Percentiles rank a stretch among this genome's conserved stretches.
These are phyloP conservation scores for Phytophthora meadii DNA, from an alignment of 352 stramenopile species.

Conservation along the genomic window DNA sequence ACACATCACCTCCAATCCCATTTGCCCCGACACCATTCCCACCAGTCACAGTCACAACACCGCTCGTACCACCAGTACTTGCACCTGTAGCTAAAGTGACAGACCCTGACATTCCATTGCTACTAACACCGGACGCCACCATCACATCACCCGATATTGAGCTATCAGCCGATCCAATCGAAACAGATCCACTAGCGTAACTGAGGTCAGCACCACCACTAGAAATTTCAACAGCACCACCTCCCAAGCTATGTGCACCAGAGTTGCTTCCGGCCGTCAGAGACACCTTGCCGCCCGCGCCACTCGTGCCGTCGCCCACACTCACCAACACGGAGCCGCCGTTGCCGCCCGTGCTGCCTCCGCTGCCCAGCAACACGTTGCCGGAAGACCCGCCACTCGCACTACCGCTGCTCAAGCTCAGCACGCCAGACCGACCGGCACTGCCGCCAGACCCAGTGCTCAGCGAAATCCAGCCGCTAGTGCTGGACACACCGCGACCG, in stretches of 20 bases:
- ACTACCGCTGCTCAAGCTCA: conserved; percentile 11
- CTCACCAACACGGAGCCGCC: conserved; percentile 31
- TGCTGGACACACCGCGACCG: conserved; percentile 29
- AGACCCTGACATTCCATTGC: conserved; percentile 20
- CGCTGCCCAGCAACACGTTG: conserved; percentile 17
- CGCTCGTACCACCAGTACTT: conserved; percentile 19
- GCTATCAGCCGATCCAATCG: conserved; percentile 32
- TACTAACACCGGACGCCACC: conserved; percentile 11
- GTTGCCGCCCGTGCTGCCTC: conserved; percentile 23
- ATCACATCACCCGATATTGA: neutral
- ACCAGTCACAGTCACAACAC: neutral
- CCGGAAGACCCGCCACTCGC: conserved; percentile 19
- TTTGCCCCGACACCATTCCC: neutral
- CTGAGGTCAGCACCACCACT: conserved; percentile 12
- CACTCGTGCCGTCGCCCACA: conserved; percentile 14
- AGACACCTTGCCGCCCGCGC: conserved; percentile 21
- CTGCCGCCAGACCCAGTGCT: conserved; percentile 14
- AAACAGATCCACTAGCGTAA: conserved; percentile 30
- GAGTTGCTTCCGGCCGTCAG: conserved; percentile 16
- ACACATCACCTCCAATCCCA: conserved; percentile 11
- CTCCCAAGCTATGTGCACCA: conserved; percentile 2
- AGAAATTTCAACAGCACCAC: conserved; percentile 1
- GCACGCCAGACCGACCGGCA: conserved; percentile 13
- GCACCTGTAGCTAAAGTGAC: conserved; percentile 45
- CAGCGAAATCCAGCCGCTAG: conserved; percentile 33